Evolutionary conservation across 1,284 basidiomycete species (phyloP).

Genomic region (Cutaneotrichosporon mucoides): DNA sequence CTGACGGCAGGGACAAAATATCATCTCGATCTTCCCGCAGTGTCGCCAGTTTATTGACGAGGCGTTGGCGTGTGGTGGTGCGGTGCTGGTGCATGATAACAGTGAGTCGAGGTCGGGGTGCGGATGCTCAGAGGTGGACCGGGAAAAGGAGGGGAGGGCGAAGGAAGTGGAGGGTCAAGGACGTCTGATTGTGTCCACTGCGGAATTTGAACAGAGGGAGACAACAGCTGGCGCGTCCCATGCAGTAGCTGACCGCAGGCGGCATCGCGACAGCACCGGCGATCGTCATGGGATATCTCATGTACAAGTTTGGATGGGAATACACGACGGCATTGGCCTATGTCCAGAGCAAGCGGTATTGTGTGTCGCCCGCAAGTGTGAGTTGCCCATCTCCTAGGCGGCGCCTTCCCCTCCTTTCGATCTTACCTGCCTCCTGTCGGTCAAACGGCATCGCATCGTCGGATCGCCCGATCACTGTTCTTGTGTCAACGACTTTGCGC

Average conservation of each 20-base stretch:
- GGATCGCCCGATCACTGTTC: too few species aligned
- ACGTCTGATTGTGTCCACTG: too few species aligned
- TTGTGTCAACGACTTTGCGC: too few species aligned
- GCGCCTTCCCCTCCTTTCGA: too few species aligned
- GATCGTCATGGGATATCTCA: conserved; percentile 87
- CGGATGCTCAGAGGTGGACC: too few species aligned
- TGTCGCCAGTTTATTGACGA: conserved; percentile 74
- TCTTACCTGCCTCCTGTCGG: too few species aligned
- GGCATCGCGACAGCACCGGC: conserved; percentile 82
- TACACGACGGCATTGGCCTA: conserved; percentile 74
- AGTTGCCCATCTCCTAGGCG: too few species aligned
- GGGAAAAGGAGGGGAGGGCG: too few species aligned
- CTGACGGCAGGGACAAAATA: conserved; percentile 63
- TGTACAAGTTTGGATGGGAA: conserved; percentile 71
- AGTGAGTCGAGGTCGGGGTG: conserved; percentile 53
- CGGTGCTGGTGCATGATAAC: conserved; percentile 85
- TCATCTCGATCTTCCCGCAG: conserved; percentile 64
- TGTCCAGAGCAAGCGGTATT: conserved; percentile 84
- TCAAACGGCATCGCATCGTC: too few species aligned
- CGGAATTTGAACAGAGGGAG: too few species aligned
- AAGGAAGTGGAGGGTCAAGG: too few species aligned
- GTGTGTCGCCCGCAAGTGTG: conserved; percentile 75
- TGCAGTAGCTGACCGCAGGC: conserved; percentile 52
- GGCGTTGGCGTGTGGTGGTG: conserved; percentile 63
- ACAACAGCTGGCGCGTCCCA: too few species aligned